Conservation (phyloP, 352 stramenopile species). For the Pythium rishiriense region DNA sequence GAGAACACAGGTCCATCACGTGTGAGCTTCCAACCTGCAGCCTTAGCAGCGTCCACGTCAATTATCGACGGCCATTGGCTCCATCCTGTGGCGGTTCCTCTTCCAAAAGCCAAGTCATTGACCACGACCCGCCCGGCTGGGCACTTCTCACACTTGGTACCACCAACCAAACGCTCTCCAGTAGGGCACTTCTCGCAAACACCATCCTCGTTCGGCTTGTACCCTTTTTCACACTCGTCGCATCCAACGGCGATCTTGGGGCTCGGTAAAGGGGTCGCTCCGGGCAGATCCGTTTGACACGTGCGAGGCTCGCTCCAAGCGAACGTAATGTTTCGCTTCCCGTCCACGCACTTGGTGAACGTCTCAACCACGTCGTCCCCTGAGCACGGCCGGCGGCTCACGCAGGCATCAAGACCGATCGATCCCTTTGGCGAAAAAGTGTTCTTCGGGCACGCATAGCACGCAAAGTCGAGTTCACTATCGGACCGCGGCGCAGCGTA, state of each 20-base stretch:
- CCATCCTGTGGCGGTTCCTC: conserved; percentile 55
- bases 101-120: conserved; percentile 53
- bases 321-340: conserved; percentile 58
- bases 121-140: conserved; percentile 51
- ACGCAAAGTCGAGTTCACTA: conserved; percentile 77
- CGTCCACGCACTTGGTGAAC: conserved; percentile 57
- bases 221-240: conserved; percentile 52
- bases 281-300: conserved; percentile 48
- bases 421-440: conserved; percentile 72
- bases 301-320: conserved; percentile 68
- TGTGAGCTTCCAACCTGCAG: conserved; percentile 65
- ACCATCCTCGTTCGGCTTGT: conserved; percentile 36
- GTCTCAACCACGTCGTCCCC: conserved; percentile 60
- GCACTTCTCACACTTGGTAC: conserved; percentile 22
- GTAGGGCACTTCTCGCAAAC: conserved; percentile 36
- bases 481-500: conserved; percentile 70
- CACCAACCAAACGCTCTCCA: conserved; percentile 9
- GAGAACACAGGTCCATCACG: conserved; percentile 56
- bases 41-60: conserved; percentile 37
- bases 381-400: conserved; percentile 59
- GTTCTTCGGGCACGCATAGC: conserved; percentile 62
- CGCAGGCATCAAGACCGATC: conserved; percentile 67
- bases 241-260: conserved; percentile 43
- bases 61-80: conserved; percentile 60
- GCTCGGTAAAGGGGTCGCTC: conserved; percentile 45